These are phyloP conservation scores for Rubia balearica DNA, from an alignment of 305 asterid species.

Conservation along the genomic window DNA sequence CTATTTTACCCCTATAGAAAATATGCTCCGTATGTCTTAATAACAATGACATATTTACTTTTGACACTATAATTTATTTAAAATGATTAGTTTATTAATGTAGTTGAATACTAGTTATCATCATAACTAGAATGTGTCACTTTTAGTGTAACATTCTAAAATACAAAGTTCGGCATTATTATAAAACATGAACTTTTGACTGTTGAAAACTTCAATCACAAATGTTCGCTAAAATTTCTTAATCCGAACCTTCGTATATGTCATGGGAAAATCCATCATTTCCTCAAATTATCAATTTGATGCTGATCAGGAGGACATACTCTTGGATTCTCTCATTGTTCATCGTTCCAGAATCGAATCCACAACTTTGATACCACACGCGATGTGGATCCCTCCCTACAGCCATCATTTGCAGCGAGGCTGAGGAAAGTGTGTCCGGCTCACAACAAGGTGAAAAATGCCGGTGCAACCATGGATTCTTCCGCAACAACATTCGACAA, in stretches of 20 bases:
- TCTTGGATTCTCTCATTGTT: constrained; percentile 42
- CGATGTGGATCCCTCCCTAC: constrained; percentile 35
- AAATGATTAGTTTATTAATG: too few relatives aligned
- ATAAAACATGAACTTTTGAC: too few relatives aligned
- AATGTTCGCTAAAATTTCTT: too few relatives aligned
- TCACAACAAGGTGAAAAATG: constrained; percentile 25
- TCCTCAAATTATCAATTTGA: neutral
- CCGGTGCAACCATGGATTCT: constrained; percentile 33
- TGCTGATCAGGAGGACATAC: constrained; percentile 38
- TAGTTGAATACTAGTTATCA: too few relatives aligned
- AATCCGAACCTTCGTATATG: too few relatives aligned
- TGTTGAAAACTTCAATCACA: neutral
- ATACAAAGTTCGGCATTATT: too few relatives aligned
- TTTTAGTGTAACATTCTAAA: too few relatives aligned
- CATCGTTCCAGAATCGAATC: constrained; percentile 40
- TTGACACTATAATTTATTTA: too few relatives aligned
- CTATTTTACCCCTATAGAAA: neutral
- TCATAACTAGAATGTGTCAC: too few relatives aligned
- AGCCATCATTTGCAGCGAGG: constrained; percentile 31
- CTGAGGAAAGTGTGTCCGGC: constrained; percentile 26
- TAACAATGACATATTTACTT: too few relatives aligned
- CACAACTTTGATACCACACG: constrained; percentile 26
- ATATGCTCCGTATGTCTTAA: too few relatives aligned
- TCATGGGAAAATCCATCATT: too few relatives aligned
- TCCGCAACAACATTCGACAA: constrained; percentile 30